phyloP scores from a whole-genome alignment of 2,329 filamentous ascomycete species.

The Colletotrichum euphorbiae region DNA sequence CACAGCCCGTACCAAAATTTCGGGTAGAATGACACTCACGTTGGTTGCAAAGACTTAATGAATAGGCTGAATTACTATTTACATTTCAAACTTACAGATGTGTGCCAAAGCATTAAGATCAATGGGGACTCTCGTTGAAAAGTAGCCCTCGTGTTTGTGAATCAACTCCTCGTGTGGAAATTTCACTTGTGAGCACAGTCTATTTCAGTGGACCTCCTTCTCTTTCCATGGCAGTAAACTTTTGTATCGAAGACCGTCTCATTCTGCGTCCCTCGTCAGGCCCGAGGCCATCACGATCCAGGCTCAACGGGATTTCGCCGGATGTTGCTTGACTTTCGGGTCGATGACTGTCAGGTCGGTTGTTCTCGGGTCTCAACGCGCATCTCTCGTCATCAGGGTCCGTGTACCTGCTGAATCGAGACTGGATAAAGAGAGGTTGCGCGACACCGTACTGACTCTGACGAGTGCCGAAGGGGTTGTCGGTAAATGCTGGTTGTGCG shows the following conservation, averaged over 20 bases:
- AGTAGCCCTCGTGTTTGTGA: not conserved
- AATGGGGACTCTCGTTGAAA: too few relatives aligned
- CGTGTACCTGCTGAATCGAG: conserved; percentile 31
- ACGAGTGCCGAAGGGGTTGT: conserved; percentile 7
- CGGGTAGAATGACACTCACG: too few relatives aligned
- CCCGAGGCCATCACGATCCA: conserved; percentile 27
- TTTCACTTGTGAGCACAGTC: not conserved
- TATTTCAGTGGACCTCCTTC: conserved; percentile 28
- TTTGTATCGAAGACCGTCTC: conserved; percentile 30
- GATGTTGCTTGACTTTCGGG: conserved; percentile 31
- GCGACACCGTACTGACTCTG: conserved; percentile 22
- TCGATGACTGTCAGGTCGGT: not conserved
- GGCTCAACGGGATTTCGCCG: conserved; percentile 29
- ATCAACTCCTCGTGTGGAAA: not conserved
- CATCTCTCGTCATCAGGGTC: conserved; percentile 24
- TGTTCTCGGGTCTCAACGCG: not conserved
- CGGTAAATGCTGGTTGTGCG: conserved; percentile 11
- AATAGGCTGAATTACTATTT: too few relatives aligned
- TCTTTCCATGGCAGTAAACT: conserved; percentile 18
- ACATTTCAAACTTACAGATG: too few relatives aligned
- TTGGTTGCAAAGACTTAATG: too few relatives aligned
- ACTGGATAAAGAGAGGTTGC: conserved; percentile 31
- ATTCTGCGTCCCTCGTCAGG: not conserved
- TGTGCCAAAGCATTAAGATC: too few relatives aligned
- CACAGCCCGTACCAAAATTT: too few relatives aligned